Evolutionary conservation across 768 basidiomycete genomes (phyloP), one percentile per base, ranked within the genome.

Genomic region (Boletus insuetus): DNA sequence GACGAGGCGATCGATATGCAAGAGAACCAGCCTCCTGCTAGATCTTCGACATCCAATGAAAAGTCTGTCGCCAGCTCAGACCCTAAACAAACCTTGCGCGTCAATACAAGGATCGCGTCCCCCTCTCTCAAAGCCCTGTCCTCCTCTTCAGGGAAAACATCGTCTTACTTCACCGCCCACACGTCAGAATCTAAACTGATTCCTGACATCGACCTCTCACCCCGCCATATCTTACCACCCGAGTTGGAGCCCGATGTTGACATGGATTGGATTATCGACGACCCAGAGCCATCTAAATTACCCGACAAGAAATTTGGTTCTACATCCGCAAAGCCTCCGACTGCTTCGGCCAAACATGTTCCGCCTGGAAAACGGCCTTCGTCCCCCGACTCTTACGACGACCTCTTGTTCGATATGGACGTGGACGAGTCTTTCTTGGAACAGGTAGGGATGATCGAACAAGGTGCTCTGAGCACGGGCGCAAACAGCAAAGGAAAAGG

Each of bases 341-440:
- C 44, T 46, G 34, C 39, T 26, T 29, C 54, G 31, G 24, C 47
- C 20, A 56, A 49, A 45, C 49, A 35, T 13, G 41, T 38, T 42
- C 55, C 39, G 31, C 47, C 38, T 13, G 46, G 17, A 48, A 60
- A 58, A 53, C 40, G 49, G 40, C 17, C 67, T n/a, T 35, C 17
- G 46, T 67, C 62, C 46, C 59, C 61, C 13, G 69, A 70, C 47
- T 59, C 69, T 19, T 71, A 59, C 53, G 73, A 71, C 45, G 70
- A 73, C 54, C 73, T 75, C 31, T 63, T 70, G 26, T 65, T 72
- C 40, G 70, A 70, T 34, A 60, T 73, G 62, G 69, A 69, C 13
- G 60, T 77, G 42, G 71, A 76, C 45, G 77, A 74, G 6, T 69
- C 61, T 13, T 73, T 81, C 54, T 64, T 79, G 20, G 75, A 72